Evolutionary conservation across 768 basidiomycete species (phyloP).

Genomic region (Ephemerocybe angulata): DNA sequence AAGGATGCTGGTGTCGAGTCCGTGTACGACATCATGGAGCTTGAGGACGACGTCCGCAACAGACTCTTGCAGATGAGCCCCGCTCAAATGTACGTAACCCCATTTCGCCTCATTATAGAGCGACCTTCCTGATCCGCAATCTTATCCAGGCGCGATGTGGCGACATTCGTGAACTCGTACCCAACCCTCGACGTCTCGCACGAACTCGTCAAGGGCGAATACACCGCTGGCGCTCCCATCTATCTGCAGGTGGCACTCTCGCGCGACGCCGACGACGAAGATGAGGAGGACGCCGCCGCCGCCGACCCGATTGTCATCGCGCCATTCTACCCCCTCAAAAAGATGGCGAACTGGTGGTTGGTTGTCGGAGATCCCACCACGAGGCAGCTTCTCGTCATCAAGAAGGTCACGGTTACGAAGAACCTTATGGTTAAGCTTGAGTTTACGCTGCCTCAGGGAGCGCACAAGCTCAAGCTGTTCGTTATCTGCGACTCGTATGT

Average conservation of each 20-base stretch:
- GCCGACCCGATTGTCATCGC: constrained; percentile 86
- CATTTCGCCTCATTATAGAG: neutral
- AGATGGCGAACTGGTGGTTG: constrained; percentile 97
- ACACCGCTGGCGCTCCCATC: constrained; percentile 84
- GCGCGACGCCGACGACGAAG: constrained; percentile 82
- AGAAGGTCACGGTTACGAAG: constrained; percentile 89
- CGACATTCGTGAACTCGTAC: constrained; percentile 93
- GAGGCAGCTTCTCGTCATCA: constrained; percentile 79
- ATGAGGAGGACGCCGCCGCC: constrained; percentile 70
- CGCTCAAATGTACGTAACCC: constrained; percentile 74
- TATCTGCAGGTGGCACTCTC: constrained; percentile 73
- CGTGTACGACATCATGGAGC: constrained; percentile 97
- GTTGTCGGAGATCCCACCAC: constrained; percentile 83
- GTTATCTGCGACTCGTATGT: constrained; percentile 92
- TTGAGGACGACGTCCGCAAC: constrained; percentile 90
- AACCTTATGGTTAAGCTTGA: constrained; percentile 83
- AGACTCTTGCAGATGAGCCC: constrained; percentile 80
- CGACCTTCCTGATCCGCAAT: constrained; percentile 12
- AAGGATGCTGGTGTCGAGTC: constrained; percentile 78
- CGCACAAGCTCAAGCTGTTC: constrained; percentile 77
- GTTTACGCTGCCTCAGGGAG: constrained; percentile 82
- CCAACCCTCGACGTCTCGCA: constrained; percentile 92
- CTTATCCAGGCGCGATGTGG: constrained; percentile 78
- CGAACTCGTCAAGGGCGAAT: constrained; percentile 82
- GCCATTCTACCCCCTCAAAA: constrained; percentile 86